Evolutionary conservation across 2,329 filamentous ascomycete genomes (phyloP), one percentile per base, ranked within the genome.

Genomic region (Sporothrix mexicana): DNA sequence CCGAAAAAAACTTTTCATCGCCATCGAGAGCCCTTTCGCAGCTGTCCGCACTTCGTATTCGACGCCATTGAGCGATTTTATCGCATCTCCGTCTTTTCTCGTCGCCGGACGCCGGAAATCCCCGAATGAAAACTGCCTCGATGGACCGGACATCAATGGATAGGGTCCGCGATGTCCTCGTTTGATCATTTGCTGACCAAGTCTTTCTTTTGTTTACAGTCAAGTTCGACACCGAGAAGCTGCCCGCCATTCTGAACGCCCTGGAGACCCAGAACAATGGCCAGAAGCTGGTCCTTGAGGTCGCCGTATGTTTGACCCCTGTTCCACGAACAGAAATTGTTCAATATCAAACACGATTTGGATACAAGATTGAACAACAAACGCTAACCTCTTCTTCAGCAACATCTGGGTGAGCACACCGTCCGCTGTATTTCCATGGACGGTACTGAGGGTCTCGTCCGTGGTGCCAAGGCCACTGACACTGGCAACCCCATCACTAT

Each of bases 361-460:
- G 36, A 20, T 36, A 10, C 55, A 25, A 66, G n/a, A 13, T 13
- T n/a, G 7, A 47, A 55, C 68, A 47, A 30, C 13, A 36, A 57
- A 41, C 7, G 36, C 72, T 73, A 69, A 73, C 67, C 13, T 3
- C 13, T 49, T 76, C 64, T 69, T 78, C 80, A 98, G 94, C 96
- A 99, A 98, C 96, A 98, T 91, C 88, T 99, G 85, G 96, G 96
- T 88, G 93, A 99, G 89, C 97, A 94, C 89, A 93, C 98, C 83
- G 96, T 99, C 85, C 92, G 96, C 86, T 97, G 94, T 86, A 99
- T 99, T 97, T 96, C 96, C 87, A 99, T 99, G 96, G 96, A 99
- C 87, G 96, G 95, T 97, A 99, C 95, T 84, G 96, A 98, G 90
- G 96, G 96, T 96, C 94, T 99, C 80, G 93, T 95, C 84, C 95